Evolutionary conservation across 306 rosid species (phyloP), one percentile per base, ranked within the genome.

Genomic region (Pterocarpus santalinus): DNA sequence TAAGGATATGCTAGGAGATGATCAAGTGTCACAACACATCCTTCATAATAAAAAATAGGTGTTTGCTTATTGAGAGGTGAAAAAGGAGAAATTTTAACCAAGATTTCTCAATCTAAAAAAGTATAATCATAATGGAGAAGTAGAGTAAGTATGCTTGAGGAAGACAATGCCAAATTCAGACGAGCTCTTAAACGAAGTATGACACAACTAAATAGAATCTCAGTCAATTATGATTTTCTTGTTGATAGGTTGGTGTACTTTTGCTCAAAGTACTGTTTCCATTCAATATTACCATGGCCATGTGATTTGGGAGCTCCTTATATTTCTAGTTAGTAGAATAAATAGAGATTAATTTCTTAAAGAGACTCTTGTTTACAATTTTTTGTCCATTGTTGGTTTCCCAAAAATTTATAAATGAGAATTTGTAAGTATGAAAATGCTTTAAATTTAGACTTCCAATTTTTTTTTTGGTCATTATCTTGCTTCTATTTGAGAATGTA

Each of bases 161-260:
- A 95, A 82, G 99, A 95, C 77, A 95, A 93, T 89, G 91, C 98
- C 63, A 93, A 87, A 82, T 63, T 95, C 69, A 92, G 97, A 49
- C 95, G 91, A 57, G 98, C 95, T 83, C 85, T 95, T 87, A 98
- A 95, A 76, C 97, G 90, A 79, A 91, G 97, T 82, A 95, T 95
- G 97, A 95, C 98, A 52, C 87, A 90, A 86, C 91, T 95, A 64
- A 95, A 91, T 86, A 91, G 99, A 85, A 95, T 95, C 98, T 95
- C 99, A 13, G 75, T 95, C 80, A 98, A 95, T 88, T 95, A 98
- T 66, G 99, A 95, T 92, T 95, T 65, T 83, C 95, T 95, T 57
- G 99, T 95, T 75, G 99, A 95, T 90, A 95, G 99, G 99, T 95
- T 74, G 70, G 84, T 61, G 70, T 72, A 51, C 47, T 65, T 75